Conservation (phyloP, 2,329 filamentous ascomycete genomes). For the Pseudocercospora fijiensis region DNA sequence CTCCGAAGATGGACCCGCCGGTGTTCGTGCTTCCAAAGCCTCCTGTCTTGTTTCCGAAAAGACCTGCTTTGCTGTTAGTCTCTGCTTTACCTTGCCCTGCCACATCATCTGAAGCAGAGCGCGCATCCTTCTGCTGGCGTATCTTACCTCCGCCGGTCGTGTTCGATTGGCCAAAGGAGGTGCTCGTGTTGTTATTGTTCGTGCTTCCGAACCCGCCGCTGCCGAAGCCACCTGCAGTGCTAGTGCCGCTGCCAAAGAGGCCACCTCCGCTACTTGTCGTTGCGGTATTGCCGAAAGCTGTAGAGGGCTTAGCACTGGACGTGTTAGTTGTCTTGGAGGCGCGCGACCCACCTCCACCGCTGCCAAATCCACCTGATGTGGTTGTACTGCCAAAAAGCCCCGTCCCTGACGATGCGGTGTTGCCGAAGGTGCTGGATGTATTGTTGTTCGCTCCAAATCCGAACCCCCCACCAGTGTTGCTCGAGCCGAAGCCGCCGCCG, state of each 20-base stretch:
- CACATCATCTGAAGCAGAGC: background rate
- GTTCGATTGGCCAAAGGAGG: conserved; percentile 42
- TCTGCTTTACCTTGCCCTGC: conserved; percentile 6
- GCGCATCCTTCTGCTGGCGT: background rate
- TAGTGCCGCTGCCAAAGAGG: conserved; percentile 33
- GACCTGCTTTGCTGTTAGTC: conserved; percentile 34
- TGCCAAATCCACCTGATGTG: conserved; percentile 30
- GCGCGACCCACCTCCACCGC: conserved; percentile 23
- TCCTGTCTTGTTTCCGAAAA: conserved; percentile 43
- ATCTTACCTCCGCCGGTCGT: conserved; percentile 33
- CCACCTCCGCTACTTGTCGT: conserved; percentile 34
- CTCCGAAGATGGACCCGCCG: conserved; percentile 39
- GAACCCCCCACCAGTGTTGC: conserved; percentile 11
- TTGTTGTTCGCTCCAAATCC: conserved; percentile 28
- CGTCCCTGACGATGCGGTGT: conserved; percentile 26
- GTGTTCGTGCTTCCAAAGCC: conserved; percentile 50
- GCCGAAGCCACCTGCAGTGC: conserved; percentile 19
- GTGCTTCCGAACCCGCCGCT: conserved; percentile 27
- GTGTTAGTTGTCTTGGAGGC: conserved; percentile 17
- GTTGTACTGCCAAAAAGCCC: conserved; percentile 33
- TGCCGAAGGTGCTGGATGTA: conserved; percentile 25
- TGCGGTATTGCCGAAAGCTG: conserved; percentile 28
- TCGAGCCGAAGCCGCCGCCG: conserved; percentile 18
- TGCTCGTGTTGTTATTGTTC: conserved; percentile 30
- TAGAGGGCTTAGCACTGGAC: conserved; percentile 32